Conservation (phyloP, 2,329 filamentous ascomycete species). For the Penicillium sp. region DNA sequence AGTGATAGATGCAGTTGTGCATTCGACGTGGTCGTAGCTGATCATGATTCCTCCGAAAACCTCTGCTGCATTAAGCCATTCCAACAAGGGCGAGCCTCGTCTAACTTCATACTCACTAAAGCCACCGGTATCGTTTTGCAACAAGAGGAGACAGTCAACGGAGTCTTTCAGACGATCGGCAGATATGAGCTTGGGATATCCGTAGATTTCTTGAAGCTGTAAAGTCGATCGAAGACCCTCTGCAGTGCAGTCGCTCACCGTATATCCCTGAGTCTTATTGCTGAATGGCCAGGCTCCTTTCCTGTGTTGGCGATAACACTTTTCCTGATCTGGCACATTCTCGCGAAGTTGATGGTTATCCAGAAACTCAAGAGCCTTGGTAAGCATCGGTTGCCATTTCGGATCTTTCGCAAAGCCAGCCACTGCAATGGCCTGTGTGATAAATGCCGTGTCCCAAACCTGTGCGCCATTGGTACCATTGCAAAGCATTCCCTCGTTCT, state of each 20-base stretch:
- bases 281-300: slow-evolving; percentile 97
- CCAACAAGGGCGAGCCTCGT: slow-evolving; percentile 71
- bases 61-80: slow-evolving; percentile 89
- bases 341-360: slow-evolving; percentile 89
- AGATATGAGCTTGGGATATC: slow-evolving; percentile 70
- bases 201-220: slow-evolving; percentile 72
- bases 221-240: slow-evolving; percentile 87
- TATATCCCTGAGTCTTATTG: slow-evolving; percentile 87
- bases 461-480: slow-evolving; percentile 99
- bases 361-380: slow-evolving; percentile 76
- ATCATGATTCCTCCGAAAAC: slow-evolving; percentile 98
- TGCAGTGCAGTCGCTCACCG: slow-evolving; percentile 89
- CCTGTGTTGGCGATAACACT: slow-evolving; percentile 82
- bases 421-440: slow-evolving; percentile 76
- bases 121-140: slow-evolving; percentile 82
- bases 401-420: slow-evolving; percentile 73
- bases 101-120: slow-evolving; percentile 87
- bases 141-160: slow-evolving; percentile 83
- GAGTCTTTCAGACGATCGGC: slow-evolving; percentile 79
- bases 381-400: slow-evolving; percentile 78
- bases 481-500: slow-evolving; percentile 84
- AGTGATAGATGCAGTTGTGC: slow-evolving; percentile 90
- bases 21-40: slow-evolving; percentile 97
- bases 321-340: slow-evolving; percentile 69
- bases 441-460: slow-evolving; percentile 91